phyloP scores from a whole-genome alignment of 306 rosid species.

The Lathyrus aphaca region DNA sequence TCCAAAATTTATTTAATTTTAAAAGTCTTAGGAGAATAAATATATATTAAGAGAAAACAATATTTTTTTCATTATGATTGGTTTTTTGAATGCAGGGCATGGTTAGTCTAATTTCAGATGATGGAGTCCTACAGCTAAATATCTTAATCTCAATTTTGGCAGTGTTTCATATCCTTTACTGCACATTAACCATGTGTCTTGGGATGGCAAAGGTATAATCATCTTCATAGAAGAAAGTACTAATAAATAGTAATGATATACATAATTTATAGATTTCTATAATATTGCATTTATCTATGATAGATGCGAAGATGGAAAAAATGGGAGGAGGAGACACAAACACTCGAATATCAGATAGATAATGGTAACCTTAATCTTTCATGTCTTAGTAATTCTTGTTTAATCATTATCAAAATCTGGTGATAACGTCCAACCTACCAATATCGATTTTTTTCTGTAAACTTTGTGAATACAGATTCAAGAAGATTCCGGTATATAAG shows the following conservation, averaged over 20 bases:
- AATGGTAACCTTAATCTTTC: conserved; percentile 49
- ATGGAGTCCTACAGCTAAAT: conserved; percentile 59
- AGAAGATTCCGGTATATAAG: conserved; percentile 53
- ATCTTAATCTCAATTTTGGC: conserved; percentile 65
- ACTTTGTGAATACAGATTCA: conserved; percentile 48
- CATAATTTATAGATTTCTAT: not conserved
- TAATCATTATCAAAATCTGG: not conserved
- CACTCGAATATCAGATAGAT: conserved; percentile 62
- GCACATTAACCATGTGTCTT: conserved; percentile 67
- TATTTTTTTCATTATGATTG: not conserved
- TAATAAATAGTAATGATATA: not conserved
- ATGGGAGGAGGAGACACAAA: conserved; percentile 73
- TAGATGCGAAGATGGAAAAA: conserved; percentile 72
- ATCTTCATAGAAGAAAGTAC: no score
- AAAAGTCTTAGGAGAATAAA: no score
- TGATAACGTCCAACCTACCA: no score
- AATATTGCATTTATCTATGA: not conserved
- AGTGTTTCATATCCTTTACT: conserved; percentile 65
- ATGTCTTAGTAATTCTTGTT: not conserved
- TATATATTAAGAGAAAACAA: no score
- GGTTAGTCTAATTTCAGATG: conserved; percentile 63
- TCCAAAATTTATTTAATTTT: no score
- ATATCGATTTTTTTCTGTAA: no score
- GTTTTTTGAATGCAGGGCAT: conserved; percentile 48
- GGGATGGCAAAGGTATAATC: conserved; percentile 67